Evolutionary conservation across 2,329 filamentous ascomycete species (phyloP).

Genomic region (Colletotrichum somersetense): DNA sequence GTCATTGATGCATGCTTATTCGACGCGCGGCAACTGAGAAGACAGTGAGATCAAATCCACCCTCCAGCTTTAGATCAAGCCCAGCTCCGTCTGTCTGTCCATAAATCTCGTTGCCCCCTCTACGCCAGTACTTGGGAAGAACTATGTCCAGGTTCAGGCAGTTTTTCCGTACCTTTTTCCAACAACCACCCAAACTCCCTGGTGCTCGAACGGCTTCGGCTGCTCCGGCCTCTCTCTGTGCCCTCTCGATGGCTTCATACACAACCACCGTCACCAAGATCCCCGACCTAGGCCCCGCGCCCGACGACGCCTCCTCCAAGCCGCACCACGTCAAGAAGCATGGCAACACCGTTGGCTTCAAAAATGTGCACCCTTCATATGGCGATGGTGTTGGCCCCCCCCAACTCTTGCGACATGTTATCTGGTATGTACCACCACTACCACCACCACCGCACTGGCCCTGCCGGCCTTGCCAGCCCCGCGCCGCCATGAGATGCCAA

Average conservation of each 20-base stretch:
- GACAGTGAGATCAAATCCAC: neutral
- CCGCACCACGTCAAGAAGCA: slow-evolving; percentile 62
- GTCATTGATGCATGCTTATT: neutral
- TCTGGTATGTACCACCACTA: slow-evolving; percentile 50
- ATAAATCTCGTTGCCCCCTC: slow-evolving; percentile 14
- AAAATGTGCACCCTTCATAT: slow-evolving; percentile 65
- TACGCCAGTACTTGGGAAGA: neutral
- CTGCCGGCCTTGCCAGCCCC: neutral
- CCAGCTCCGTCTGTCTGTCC: neutral
- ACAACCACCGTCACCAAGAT: slow-evolving; percentile 52
- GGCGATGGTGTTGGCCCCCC: slow-evolving; percentile 39
- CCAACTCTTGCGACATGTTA: slow-evolving; percentile 49
- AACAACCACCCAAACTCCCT: slow-evolving; percentile 17
- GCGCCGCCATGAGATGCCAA: neutral
- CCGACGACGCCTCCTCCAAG: slow-evolving; percentile 58
- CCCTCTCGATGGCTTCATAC: slow-evolving; percentile 42
- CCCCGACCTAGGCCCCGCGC: slow-evolving; percentile 50
- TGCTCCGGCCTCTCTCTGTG: slow-evolving; percentile 32
- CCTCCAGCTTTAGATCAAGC: neutral
- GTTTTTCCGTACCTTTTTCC: slow-evolving; percentile 30
- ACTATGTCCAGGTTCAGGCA: slow-evolving; percentile 34
- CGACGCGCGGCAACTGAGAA: neutral
- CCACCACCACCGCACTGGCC: too few relatives aligned
- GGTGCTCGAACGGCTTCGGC: slow-evolving; percentile 37
- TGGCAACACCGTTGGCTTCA: slow-evolving; percentile 59